phyloP scores from a whole-genome alignment of 108 stramenopile species.

The Parietichytrium sp. region DNA sequence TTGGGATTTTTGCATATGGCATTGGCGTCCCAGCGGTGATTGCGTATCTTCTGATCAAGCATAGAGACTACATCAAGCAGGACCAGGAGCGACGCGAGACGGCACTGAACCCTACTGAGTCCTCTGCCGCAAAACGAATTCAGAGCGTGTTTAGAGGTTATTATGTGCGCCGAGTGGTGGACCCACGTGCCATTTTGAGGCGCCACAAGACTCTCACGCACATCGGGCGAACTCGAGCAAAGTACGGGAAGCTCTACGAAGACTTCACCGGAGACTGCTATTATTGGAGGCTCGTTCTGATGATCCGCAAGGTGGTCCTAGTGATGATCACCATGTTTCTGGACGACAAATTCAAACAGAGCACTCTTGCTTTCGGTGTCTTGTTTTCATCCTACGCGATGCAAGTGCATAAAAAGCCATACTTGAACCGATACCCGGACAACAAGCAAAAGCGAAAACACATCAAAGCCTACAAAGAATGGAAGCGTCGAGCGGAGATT shows the following conservation, averaged over 20 bases:
- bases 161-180: constrained; percentile 35
- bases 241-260: constrained; percentile 32
- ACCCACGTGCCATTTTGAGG: constrained; percentile 17
- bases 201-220: constrained; percentile 8
- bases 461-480: constrained; percentile 9
- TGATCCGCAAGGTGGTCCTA: background rate
- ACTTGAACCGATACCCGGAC: constrained; percentile 17
- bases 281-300: constrained; percentile 13
- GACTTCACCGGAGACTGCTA: constrained; percentile 36
- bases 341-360: constrained; percentile 34
- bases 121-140: constrained; percentile 2
- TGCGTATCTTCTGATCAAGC: constrained; percentile 25
- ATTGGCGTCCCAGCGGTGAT: constrained; percentile 25
- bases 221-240: constrained; percentile 17
- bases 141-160: constrained; percentile 19
- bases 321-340: constrained; percentile 1
- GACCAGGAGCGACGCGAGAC: constrained; percentile 36
- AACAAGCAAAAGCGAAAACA: background rate
- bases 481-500: constrained; percentile 26
- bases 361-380: constrained; percentile 27
- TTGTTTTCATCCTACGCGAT: constrained; percentile 1
- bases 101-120: background rate
- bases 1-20: constrained; percentile 24
- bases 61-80: constrained; percentile 27
- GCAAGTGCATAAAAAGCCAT: background rate